These are phyloP conservation scores for Kuraishia piskuri DNA, from an alignment of 805 yeast genomes.

Conservation along the genomic window DNA sequence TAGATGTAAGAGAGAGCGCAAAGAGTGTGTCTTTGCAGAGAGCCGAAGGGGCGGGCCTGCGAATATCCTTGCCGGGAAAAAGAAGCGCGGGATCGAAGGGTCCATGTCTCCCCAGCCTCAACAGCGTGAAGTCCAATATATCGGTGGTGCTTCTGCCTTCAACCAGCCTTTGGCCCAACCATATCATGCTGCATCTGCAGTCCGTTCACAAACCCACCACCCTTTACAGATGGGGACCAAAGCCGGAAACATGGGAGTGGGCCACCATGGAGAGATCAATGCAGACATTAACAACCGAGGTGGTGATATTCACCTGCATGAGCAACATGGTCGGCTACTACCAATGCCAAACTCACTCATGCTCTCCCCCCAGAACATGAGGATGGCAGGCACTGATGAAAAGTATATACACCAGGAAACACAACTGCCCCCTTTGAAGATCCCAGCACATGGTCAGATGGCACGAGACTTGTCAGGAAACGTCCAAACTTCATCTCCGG, in stretches of 20 bases:
- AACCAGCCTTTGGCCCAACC: neutral
- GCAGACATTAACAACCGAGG: neutral
- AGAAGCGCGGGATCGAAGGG: neutral
- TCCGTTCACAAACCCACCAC: neutral
- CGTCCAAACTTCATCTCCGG: neutral
- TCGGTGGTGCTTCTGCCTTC: neutral
- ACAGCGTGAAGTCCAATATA: neutral
- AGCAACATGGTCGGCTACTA: neutral
- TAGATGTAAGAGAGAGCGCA: constrained; percentile 74
- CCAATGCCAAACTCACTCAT: neutral
- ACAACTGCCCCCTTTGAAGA: neutral
- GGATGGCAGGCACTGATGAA: neutral
- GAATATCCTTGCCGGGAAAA: constrained; percentile 8
- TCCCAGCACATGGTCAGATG: neutral
- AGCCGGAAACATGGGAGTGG: neutral
- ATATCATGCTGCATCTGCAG: neutral
- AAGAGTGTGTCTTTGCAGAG: constrained; percentile 60
- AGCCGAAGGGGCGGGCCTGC: constrained; percentile 9
- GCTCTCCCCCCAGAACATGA: neutral
- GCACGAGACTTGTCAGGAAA: neutral
- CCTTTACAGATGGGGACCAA: neutral
- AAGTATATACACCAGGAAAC: neutral
- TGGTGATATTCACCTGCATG: neutral
- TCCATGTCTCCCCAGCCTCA: neutral
- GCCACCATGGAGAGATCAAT: neutral